Conservation (phyloP, 768 basidiomycete species). For the Tulasnella calospora region DNA sequence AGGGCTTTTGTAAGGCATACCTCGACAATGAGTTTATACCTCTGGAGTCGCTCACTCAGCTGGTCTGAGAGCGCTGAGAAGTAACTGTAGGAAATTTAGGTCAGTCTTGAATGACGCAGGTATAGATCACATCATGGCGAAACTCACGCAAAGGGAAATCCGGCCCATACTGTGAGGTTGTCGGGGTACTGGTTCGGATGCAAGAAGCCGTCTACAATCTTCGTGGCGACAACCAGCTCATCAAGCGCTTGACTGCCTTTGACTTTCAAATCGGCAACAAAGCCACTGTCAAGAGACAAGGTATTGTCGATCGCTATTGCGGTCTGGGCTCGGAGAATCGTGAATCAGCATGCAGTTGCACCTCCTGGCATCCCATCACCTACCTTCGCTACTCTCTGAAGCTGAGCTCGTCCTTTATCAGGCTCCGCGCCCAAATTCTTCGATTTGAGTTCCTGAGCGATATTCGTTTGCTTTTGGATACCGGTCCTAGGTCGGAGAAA, state of each 20-base stretch:
- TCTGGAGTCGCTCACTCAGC: constrained; percentile 64
- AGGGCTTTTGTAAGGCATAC: constrained; percentile 38
- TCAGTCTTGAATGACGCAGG: background rate
- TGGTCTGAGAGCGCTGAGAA: constrained; percentile 53
- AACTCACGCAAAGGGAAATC: constrained; percentile 55
- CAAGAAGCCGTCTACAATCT: constrained; percentile 71
- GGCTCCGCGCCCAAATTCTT: constrained; percentile 72
- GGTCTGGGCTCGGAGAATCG: background rate
- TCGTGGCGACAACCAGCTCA: constrained; percentile 71
- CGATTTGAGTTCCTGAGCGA: constrained; percentile 72
- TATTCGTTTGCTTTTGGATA: constrained; percentile 74
- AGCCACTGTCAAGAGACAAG: constrained; percentile 60
- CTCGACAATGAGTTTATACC: constrained; percentile 79
- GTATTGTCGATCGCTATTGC: constrained; percentile 37
- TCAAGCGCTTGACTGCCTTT: constrained; percentile 75
- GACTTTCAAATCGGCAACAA: constrained; percentile 62
- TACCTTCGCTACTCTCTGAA: constrained; percentile 64
- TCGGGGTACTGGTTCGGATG: constrained; percentile 61
- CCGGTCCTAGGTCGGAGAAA: constrained; percentile 44
- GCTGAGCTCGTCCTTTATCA: constrained; percentile 63
- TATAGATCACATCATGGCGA: constrained; percentile 53
- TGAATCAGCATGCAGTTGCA: background rate
- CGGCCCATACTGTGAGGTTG: background rate
- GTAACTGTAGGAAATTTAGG: background rate
- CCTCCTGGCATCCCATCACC: background rate